Percentiles rank a stretch among this genome's conserved stretches.
phyloP scores from a whole-genome alignment of 2,329 filamentous ascomycete species.

The Tolypocladium pustulatum region DNA sequence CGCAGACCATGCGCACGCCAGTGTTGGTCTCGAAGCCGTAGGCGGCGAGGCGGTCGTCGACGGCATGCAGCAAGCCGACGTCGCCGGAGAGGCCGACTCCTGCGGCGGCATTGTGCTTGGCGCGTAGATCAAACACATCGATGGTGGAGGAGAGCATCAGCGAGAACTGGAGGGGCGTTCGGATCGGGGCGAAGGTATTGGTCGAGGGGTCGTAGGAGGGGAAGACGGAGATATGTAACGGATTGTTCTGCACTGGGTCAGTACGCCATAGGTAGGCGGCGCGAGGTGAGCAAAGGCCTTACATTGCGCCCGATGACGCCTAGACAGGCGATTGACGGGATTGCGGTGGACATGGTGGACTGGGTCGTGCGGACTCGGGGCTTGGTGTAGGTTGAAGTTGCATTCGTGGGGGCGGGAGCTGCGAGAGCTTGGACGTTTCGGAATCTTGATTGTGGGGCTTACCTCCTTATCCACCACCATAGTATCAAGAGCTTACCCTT shows the following conservation, averaged over 20 bases:
- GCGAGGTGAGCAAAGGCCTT: constrained; percentile 8
- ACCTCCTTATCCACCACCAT: background rate
- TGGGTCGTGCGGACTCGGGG: background rate
- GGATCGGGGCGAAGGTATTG: constrained; percentile 43
- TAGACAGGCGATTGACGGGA: constrained; percentile 82
- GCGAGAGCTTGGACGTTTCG: background rate
- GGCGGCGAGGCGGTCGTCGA: constrained; percentile 85
- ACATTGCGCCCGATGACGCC: constrained; percentile 92
- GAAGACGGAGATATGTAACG: constrained; percentile 86
- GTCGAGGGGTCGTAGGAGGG: constrained; percentile 55
- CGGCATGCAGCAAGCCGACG: constrained; percentile 80
- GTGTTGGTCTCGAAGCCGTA: constrained; percentile 98
- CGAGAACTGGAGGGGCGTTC: constrained; percentile 77
- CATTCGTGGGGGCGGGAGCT: background rate
- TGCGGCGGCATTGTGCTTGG: constrained; percentile 52
- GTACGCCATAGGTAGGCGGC: background rate
- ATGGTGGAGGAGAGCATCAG: constrained; percentile 85
- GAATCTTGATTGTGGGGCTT: background rate
- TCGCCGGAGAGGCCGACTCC: constrained; percentile 59
- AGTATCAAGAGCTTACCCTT: too few relatives aligned
- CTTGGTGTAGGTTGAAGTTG: constrained; percentile 1
- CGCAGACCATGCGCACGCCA: constrained; percentile 77
- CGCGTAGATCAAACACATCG: constrained; percentile 84
- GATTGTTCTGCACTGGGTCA: constrained; percentile 65
- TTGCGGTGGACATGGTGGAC: constrained; percentile 43